Evolutionary conservation across 805 yeast genomes (phyloP), one percentile per base, ranked within the genome.

Genomic region (Wickerhamomyces strasburgensis): DNA sequence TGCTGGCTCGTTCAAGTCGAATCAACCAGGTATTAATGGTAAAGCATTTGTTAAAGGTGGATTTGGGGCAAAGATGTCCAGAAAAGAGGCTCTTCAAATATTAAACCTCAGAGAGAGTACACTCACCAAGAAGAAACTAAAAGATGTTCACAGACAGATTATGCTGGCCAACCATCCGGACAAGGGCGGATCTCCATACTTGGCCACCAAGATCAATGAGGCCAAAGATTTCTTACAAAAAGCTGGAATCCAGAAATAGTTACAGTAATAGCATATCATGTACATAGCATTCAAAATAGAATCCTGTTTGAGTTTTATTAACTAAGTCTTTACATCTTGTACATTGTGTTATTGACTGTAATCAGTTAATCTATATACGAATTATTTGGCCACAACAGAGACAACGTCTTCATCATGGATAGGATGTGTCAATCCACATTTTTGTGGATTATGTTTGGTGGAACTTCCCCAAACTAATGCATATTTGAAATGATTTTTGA

Each of bases 391-490:
- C 34, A 90, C 87, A 39, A 90, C 77, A 34, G 93, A 81, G 16
- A 93, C 90, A 14, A 90, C 98, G 57, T 90, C 98, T 56, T 89
- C 97, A 57, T 90, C 98, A 49, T 84, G 78, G 11, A 93, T 81
- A 26, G 67, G 66, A 58, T 90, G 98, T 44, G 57, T 74, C 39
- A 90, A 67, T 0, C 98, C 98, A 68, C 98, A 90, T 57, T 90
- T 90, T 56, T 90, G 98, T 4, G 98, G 98, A 25, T 90, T 85
- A 57, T 87, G 95, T 58, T 93, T 93, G 6, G 97, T 84, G 32
- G 94, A 81, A 1, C 89, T 78, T 0, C 98, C 98, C 97, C 98
- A 90, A 5, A 90, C 96, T 53, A 88, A 63, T 1, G 98, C 98
- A 58, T 89, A 88, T 58, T 88, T 86, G 70, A 93, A 90, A 53